Conservation (phyloP, 1,284 basidiomycete species). For the Pseudozyma sp. region DNA sequence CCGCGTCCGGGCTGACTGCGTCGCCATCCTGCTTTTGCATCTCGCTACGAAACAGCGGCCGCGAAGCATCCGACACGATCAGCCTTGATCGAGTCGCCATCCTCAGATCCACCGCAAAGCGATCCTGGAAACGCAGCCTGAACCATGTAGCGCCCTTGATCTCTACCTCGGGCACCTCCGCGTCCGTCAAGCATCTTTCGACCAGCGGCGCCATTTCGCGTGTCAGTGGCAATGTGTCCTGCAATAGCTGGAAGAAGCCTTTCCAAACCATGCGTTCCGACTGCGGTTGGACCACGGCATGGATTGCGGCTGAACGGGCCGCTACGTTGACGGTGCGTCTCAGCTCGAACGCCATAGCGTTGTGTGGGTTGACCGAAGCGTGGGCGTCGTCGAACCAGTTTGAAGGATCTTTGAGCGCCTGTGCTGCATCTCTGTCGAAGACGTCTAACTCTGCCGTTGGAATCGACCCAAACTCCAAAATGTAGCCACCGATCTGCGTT, state of each 20-base stretch:
- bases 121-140: constrained; percentile 77
- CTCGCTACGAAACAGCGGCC: constrained; percentile 38
- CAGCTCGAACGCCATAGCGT: constrained; percentile 39
- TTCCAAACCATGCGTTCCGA: constrained; percentile 41
- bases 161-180: constrained; percentile 73
- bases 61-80: constrained; percentile 40
- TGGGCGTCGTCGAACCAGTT: constrained; percentile 76
- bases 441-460: constrained; percentile 4
- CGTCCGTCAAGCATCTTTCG: constrained; percentile 69
- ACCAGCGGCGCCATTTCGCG: constrained; percentile 77
- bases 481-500: constrained; percentile 35
- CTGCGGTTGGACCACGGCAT: constrained; percentile 14
- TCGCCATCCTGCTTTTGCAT: neutral
- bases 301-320: constrained; percentile 72
- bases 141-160: constrained; percentile 84
- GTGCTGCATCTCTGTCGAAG: constrained; percentile 5
- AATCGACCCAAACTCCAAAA: constrained; percentile 49
- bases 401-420: constrained; percentile 76
- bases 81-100: constrained; percentile 75
- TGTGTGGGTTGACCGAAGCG: constrained; percentile 69
- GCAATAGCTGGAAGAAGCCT: constrained; percentile 68
- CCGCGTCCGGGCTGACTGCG: neutral
- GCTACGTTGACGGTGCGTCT: constrained; percentile 52
- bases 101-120: constrained; percentile 82
- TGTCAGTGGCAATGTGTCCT: constrained; percentile 80